phyloP scores from a whole-genome alignment of 2,329 filamentous ascomycete species.

The Phialophora macrospora region DNA sequence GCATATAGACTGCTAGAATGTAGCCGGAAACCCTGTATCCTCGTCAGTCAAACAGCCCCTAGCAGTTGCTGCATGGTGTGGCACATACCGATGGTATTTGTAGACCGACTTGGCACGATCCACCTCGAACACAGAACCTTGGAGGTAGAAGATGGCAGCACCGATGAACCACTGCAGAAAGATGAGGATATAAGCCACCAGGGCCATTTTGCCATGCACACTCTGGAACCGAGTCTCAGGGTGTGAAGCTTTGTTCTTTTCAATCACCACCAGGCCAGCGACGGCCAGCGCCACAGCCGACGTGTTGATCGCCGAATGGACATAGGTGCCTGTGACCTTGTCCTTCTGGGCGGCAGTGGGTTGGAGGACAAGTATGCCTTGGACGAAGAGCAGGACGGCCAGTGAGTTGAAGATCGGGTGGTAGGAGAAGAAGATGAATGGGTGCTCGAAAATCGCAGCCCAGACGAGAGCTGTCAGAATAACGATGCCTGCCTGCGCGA shows the following conservation, averaged over 20 bases:
- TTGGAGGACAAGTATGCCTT: constrained; percentile 84
- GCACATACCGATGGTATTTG: constrained; percentile 71
- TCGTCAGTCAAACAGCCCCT: constrained; percentile 1
- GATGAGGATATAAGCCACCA: constrained; percentile 72
- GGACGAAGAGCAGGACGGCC: constrained; percentile 74
- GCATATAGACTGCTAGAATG: constrained; percentile 68
- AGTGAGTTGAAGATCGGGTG: constrained; percentile 72
- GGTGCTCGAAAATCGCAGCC: constrained; percentile 71
- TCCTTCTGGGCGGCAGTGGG: constrained; percentile 78
- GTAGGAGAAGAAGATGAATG: constrained; percentile 81
- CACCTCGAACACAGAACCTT: constrained; percentile 71
- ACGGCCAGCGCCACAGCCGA: constrained; percentile 50
- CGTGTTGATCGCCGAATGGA: constrained; percentile 72
- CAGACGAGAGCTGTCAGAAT: constrained; percentile 78
- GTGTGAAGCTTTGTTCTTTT: constrained; percentile 77
- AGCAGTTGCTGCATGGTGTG: not conserved
- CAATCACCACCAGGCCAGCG: constrained; percentile 51
- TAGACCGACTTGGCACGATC: constrained; percentile 81
- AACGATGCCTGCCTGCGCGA: constrained; percentile 79
- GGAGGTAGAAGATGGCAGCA: constrained; percentile 79
- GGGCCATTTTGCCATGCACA: constrained; percentile 80
- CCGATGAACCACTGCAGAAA: constrained; percentile 77
- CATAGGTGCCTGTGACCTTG: constrained; percentile 66
- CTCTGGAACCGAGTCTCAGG: constrained; percentile 74
- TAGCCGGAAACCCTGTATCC: constrained; percentile 71